Conservation (phyloP, 768 basidiomycete genomes). For the Boletellus sp. region DNA sequence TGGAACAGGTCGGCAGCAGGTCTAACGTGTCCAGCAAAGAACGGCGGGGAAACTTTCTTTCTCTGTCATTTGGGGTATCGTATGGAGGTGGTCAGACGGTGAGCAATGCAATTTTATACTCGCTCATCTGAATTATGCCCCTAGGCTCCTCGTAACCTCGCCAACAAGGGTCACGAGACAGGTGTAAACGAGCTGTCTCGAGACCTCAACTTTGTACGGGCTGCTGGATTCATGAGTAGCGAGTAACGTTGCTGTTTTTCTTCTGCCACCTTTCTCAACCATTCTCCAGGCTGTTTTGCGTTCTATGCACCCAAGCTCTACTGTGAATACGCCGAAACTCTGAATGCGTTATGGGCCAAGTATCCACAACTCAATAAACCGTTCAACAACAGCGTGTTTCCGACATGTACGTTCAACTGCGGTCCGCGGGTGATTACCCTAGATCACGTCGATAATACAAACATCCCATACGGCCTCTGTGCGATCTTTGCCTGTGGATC, state of each 20-base stretch:
- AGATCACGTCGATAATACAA: slow-evolving; percentile 28
- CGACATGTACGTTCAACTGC: slow-evolving; percentile 31
- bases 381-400: slow-evolving; percentile 28
- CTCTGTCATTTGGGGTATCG: slow-evolving; percentile 16
- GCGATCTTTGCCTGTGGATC: slow-evolving; percentile 28
- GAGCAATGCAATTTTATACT: too few relatives aligned
- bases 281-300: slow-evolving; percentile 1
- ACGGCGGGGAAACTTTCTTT: neutral
- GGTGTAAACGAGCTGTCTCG: slow-evolving; percentile 1
- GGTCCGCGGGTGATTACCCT: slow-evolving; percentile 12
- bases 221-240: too few relatives aligned
- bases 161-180: too few relatives aligned
- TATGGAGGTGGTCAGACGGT: slow-evolving; percentile 29
- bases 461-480: slow-evolving; percentile 33
- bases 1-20: neutral
- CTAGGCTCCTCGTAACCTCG: neutral
- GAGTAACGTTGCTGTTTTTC: too few relatives aligned
- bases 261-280: too few relatives aligned
- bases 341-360: too few relatives aligned
- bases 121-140: neutral
- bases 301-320: slow-evolving; percentile 23
- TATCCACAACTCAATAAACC: too few relatives aligned
- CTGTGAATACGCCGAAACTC: slow-evolving; percentile 11
- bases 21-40: neutral
- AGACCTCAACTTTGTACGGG: too few relatives aligned